Conservation (phyloP, 106 monocot genomes). For the Apostasia ramifera region DNA sequence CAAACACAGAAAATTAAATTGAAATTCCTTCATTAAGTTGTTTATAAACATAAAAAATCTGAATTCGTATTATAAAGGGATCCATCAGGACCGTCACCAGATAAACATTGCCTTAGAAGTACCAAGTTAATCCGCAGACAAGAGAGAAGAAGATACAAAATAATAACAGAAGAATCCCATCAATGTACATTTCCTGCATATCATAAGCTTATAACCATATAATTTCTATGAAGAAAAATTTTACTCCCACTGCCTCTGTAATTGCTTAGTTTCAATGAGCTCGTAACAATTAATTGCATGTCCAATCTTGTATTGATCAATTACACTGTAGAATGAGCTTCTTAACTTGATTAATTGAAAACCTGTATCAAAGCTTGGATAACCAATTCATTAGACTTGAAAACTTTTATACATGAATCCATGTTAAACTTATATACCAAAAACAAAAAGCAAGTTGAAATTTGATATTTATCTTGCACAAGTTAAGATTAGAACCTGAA, state of each 20-base stretch:
- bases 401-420: not conserved
- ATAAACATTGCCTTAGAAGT: no score
- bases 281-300: conserved; percentile 3
- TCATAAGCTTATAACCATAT: not conserved
- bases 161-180: no score
- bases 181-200: no score
- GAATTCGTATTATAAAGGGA: no score
- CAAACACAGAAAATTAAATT: no score
- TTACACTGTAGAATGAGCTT: conserved; percentile 41
- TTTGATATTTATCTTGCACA: conserved; percentile 40
- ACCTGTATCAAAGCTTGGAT: conserved; percentile 72
- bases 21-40: no score
- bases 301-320: conserved; percentile 16
- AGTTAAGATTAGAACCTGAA: conserved; percentile 75
- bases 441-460: conserved; percentile 18
- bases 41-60: no score
- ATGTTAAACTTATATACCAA: conserved; percentile 11
- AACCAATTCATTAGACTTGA: conserved; percentile 34
- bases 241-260: conserved; percentile 4
- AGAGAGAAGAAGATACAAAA: no score
- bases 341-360: conserved; percentile 56
- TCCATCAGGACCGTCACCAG: no score
- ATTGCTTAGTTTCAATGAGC: conserved; percentile 3
- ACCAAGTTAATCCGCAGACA: no score
- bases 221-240: conserved; percentile 1